Evolutionary conservation across 2,329 filamentous ascomycete species (phyloP), one percentile per base, ranked within the genome.

Genomic region (Fusarium secorum): DNA sequence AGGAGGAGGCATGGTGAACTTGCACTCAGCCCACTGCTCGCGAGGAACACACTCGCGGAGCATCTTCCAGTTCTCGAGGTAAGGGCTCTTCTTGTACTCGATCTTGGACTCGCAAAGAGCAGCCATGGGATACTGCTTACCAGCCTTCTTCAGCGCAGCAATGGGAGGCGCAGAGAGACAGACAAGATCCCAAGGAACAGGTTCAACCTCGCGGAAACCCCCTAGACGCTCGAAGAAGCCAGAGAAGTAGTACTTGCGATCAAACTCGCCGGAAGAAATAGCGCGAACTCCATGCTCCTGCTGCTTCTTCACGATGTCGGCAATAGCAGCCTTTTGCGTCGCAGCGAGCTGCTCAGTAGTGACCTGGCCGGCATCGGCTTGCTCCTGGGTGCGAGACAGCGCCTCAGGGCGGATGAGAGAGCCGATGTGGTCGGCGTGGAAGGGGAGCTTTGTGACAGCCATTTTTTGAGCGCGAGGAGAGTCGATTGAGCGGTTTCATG

Each of bases 371-470:
- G 71, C 85, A 82, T 79, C 91, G 85, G 79, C 78, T n/a, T 78
- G 68, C 14, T 74, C 68, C 63, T 81, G 78, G 51, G 87, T 87
- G 49, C 88, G 83, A 18, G 91, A 83, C 30, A 93, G 85, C 55
- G 86, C 81, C 56, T 88, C 79, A 2, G 91, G 90, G 35, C 91
- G 89, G 63, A 93, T 86, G 35, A 93, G 84, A 18, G 90, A 93
- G 53, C 91, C 91, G 67, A 92, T 86, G 72, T 93, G 91, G 81
- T 93, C 91, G 65, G 90, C 90, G 77, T 91, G 87, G 81, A 92
- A 93, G 53, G 89, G 90, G 15, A 82, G 78, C 60, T 76, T 76
- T 36, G 75, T 71, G 39, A 53, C 70, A 35, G 54, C 52, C 76
- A 79, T 79, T 60, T 79, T 60, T 33, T 70, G 49, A 48, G 63